phyloP scores from a whole-genome alignment of 2,329 filamentous ascomycete species.

The Fusarium duplospermum region DNA sequence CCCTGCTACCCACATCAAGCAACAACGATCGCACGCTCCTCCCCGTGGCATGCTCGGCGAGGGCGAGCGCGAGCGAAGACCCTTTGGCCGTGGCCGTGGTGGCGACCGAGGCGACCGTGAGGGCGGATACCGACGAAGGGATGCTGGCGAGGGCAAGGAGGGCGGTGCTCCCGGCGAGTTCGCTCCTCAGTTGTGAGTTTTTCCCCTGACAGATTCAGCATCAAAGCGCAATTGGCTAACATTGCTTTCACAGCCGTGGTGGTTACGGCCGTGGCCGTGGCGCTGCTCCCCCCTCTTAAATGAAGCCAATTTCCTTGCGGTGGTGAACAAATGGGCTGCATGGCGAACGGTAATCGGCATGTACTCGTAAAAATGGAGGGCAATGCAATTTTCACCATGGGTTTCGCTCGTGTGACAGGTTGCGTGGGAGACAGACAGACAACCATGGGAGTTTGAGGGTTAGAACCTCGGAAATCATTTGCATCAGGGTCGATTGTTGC shows the following conservation, averaged over 20 bases:
- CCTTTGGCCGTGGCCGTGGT: slow-evolving; percentile 83
- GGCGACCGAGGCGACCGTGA: slow-evolving; percentile 83
- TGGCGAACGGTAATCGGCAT: slow-evolving; percentile 59
- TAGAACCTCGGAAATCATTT: slow-evolving; percentile 63
- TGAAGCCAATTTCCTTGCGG: slow-evolving; percentile 54
- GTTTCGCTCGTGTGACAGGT: slow-evolving; percentile 54
- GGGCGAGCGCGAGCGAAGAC: slow-evolving; percentile 81
- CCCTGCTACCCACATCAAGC: slow-evolving; percentile 99
- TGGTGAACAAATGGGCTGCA: slow-evolving; percentile 58
- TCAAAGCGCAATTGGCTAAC: slow-evolving; percentile 48
- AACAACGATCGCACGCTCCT: slow-evolving; percentile 98
- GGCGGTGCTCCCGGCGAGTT: slow-evolving; percentile 92
- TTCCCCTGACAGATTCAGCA: slow-evolving; percentile 11
- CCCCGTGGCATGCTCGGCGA: slow-evolving; percentile 99
- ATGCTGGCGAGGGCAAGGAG: slow-evolving; percentile 89
- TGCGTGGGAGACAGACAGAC: slow-evolving; percentile 50
- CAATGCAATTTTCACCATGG: slow-evolving; percentile 55
- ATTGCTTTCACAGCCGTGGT: slow-evolving; percentile 71
- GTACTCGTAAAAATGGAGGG: slow-evolving; percentile 60
- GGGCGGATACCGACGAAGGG: slow-evolving; percentile 92
- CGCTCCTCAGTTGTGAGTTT: slow-evolving; percentile 85
- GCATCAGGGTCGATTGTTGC: slow-evolving; percentile 58
- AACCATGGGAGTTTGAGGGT: slow-evolving; percentile 60
- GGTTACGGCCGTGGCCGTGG: slow-evolving; percentile 90
- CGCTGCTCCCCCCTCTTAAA: slow-evolving; percentile 76